Evolutionary conservation across 345 rosid species (phyloP).

Genomic region (Brassica carinata): DNA sequence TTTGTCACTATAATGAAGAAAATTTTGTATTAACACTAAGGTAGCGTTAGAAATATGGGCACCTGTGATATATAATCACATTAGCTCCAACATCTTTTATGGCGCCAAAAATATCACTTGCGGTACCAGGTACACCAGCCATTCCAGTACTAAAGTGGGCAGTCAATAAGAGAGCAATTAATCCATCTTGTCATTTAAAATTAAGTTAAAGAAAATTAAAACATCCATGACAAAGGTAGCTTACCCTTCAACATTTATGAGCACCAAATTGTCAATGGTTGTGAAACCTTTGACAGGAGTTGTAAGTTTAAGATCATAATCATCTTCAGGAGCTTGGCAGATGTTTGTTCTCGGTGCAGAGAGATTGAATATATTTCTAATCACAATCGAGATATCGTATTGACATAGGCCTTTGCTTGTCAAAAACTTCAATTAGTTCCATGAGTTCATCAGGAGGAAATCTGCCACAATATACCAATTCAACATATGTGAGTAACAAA

Average conservation of each 20-base stretch:
- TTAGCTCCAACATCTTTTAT: constrained; percentile 99
- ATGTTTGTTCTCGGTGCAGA: constrained; percentile 90
- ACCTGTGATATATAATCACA: constrained; percentile 99
- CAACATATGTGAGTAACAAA: too few relatives aligned
- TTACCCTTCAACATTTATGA: constrained; percentile 99
- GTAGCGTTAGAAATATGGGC: background rate
- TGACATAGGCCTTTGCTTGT: too few relatives aligned
- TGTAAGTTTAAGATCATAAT: constrained; percentile 48
- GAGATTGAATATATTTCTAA: constrained; percentile 88
- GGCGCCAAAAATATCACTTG: constrained; percentile 85
- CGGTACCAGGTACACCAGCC: constrained; percentile 99
- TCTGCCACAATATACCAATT: too few relatives aligned
- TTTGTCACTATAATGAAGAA: constrained; percentile 1
- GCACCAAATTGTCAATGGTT: constrained; percentile 92
- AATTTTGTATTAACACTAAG: background rate
- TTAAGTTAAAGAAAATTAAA: background rate
- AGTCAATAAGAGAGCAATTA: background rate
- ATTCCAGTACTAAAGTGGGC: constrained; percentile 72
- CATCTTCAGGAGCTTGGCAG: constrained; percentile 61
- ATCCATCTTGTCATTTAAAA: background rate
- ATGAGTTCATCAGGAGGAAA: too few relatives aligned
- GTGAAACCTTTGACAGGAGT: constrained; percentile 94
- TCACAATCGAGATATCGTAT: constrained; percentile 75
- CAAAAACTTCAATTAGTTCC: too few relatives aligned
- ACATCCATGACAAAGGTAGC: constrained; percentile 4